Evolutionary conservation across 2,329 filamentous ascomycete genomes (phyloP).

Genomic region (Stachybotrys elegans): DNA sequence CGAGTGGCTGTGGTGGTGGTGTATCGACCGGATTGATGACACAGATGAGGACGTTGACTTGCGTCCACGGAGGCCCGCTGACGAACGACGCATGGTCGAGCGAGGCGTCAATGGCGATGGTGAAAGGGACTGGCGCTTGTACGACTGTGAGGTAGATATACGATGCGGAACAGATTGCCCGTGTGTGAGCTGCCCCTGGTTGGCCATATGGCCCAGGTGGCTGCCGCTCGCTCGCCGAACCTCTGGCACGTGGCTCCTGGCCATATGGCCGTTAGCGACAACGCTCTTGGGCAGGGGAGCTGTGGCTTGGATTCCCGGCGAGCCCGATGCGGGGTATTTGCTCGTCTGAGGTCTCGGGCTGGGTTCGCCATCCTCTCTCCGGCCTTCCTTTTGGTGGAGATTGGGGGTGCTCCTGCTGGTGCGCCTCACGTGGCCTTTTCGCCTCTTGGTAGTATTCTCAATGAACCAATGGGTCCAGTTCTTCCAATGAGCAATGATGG

Average conservation of each 20-base stretch:
- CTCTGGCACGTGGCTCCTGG: conserved; percentile 19
- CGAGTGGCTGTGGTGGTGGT: conserved; percentile 83
- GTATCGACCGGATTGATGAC: conserved; percentile 86
- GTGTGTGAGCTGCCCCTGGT: conserved; percentile 15
- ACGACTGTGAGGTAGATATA: conserved; percentile 32
- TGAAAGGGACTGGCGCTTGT: conserved; percentile 75
- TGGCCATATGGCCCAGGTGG: conserved; percentile 15
- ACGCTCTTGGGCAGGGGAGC: conserved; percentile 44
- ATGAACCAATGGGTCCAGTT: conserved; percentile 61
- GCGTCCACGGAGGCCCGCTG: conserved; percentile 76
- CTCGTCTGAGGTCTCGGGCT: conserved; percentile 57
- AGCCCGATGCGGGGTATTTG: conserved; percentile 43
- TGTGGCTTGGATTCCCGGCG: conserved; percentile 29
- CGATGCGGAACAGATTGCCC: conserved; percentile 21
- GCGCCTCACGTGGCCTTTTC: conserved; percentile 42
- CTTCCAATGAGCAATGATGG: conserved; percentile 57
- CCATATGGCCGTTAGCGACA: conserved; percentile 44
- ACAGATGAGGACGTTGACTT: conserved; percentile 96
- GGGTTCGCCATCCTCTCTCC: conserved; percentile 38
- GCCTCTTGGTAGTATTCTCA: conserved; percentile 52
- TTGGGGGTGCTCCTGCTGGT: conserved; percentile 57
- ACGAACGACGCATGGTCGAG: conserved; percentile 77
- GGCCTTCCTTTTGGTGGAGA: conserved; percentile 44
- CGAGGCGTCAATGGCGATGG: conserved; percentile 85
- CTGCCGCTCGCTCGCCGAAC: conserved; percentile 13